Evolutionary conservation across 805 yeast species (phyloP), one percentile per base, ranked within the genome.

Genomic region (Yarrowia yakushimensis): DNA sequence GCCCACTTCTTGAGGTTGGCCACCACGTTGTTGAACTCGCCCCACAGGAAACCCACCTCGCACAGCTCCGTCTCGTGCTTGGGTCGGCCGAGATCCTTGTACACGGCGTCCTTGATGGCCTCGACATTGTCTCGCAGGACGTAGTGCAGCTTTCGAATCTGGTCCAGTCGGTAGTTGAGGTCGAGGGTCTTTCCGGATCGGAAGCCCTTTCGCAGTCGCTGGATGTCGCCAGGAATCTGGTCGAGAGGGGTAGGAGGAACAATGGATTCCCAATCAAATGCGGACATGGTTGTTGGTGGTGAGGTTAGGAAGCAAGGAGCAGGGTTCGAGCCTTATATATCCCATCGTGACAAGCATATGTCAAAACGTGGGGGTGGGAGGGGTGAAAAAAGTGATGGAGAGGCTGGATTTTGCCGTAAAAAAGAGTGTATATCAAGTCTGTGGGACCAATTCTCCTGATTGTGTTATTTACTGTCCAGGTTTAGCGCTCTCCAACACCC

Each of bases 81-180:
- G 1, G 88, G 72, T 63, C 93, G 81, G 72, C 85, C 79, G 73
- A 91, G 84, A 70, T 93, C 98, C 65, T 77, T 70, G 22, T 74
- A 66, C 65, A 91, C 73, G 0, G 96, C 91, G 2, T 76, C 81
- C 39, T 79, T 72, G 36, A 93, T 68, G 12, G 70, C 75, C 4
- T 82, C 84, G 59, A 76, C 78, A 69, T 85, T 79, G 70, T 87
- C 91, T 64, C 77, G 74, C 17, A 91, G 63, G 1, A 82, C 85
- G 67, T 79, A 85, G 75, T 86, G 87, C 18, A 91, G 69, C 68
- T 85, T 83, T 63, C 90, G 79, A 66, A 91, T 79, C 70, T 85
- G 88, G 61, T 82, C 77, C 66, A 82, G 77, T 54, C 96, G 79
- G 69, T 69, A 80, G 65, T 79, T 82, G 55, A 85, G 66, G n/a